Conservation (phyloP, 306 rosid genomes). For the Quercus cerris region DNA sequence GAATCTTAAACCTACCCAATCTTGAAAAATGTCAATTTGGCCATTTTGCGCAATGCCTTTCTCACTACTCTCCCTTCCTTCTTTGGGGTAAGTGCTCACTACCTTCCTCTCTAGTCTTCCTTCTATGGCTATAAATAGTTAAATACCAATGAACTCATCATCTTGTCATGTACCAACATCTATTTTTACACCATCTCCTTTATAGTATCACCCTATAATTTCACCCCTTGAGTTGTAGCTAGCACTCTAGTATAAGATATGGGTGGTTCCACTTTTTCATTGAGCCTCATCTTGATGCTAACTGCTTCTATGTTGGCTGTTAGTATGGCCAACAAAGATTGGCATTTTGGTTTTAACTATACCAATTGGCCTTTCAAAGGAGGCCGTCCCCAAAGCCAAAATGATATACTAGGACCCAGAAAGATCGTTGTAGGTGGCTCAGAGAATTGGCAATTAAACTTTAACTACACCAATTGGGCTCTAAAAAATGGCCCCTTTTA, state of each 20-base stretch:
- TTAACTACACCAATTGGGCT: conserved; percentile 56
- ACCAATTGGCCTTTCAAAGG: conserved; percentile 34
- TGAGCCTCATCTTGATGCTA: conserved; percentile 1
- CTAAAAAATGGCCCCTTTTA: conserved; percentile 46
- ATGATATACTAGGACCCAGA: conserved; percentile 24
- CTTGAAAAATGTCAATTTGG: conserved; percentile 24
- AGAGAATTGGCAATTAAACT: conserved; percentile 49
- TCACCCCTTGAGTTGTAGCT: background rate
- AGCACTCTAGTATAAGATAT: background rate
- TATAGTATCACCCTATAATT: too few relatives aligned
- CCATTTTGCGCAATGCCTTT: conserved; percentile 20
- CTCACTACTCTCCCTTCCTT: background rate
- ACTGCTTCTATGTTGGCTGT: conserved; percentile 27
- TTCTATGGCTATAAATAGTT: background rate
- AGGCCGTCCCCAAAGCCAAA: conserved; percentile 17
- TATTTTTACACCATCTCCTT: background rate
- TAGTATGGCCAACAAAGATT: conserved; percentile 37
- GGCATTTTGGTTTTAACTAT: conserved; percentile 36
- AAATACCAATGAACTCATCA: conserved; percentile 3
- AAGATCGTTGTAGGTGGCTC: conserved; percentile 58
- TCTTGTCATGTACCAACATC: background rate
- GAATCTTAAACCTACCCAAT: conserved; percentile 18
- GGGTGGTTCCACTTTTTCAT: conserved; percentile 16
- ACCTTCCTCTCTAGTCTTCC: background rate
- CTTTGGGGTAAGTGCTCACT: background rate